phyloP scores from a whole-genome alignment of 768 basidiomycete species.

The Ramaria rubella region DNA sequence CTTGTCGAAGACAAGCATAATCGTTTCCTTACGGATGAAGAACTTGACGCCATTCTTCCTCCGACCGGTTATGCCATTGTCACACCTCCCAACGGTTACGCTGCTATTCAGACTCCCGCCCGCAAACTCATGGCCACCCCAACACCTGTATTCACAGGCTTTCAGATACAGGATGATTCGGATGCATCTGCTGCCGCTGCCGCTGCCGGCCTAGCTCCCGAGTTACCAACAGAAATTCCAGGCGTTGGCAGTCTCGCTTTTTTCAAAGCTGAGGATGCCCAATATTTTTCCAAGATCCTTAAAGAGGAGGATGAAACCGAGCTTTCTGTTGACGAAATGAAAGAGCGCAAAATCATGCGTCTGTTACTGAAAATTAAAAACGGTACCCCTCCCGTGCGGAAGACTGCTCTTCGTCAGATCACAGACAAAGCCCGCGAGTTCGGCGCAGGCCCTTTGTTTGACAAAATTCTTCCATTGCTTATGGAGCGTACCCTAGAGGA shows the following conservation, averaged over 20 bases:
- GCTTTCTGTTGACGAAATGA: constrained; percentile 94
- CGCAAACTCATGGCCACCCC: constrained; percentile 47
- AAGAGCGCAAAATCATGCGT: constrained; percentile 99
- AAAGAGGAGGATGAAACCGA: constrained; percentile 94
- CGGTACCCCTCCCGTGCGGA: constrained; percentile 96
- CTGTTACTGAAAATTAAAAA: constrained; percentile 98
- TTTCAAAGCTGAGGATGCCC: constrained; percentile 97
- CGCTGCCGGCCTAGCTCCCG: constrained; percentile 86
- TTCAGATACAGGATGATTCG: constrained; percentile 94
- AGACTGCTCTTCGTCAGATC: constrained; percentile 95
- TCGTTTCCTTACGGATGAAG: constrained; percentile 92
- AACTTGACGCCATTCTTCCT: constrained; percentile 87
- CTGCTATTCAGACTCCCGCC: constrained; percentile 55
- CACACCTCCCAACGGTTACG: constrained; percentile 90
- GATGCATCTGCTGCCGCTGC: constrained; percentile 84
- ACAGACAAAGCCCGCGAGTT: constrained; percentile 99
- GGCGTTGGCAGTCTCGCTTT: constrained; percentile 96
- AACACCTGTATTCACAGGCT: constrained; percentile 63
- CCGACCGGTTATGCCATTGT: constrained; percentile 84
- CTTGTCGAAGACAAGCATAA: constrained; percentile 93
- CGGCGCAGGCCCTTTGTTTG: constrained; percentile 95
- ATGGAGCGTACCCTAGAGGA: constrained; percentile 98
- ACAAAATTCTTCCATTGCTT: constrained; percentile 95
- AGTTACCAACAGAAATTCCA: constrained; percentile 94
- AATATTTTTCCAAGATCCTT: constrained; percentile 94